Base-by-base conservation (phyloP, 2,329 filamentous ascomycete species). In the Camillea tinctor region DNA sequence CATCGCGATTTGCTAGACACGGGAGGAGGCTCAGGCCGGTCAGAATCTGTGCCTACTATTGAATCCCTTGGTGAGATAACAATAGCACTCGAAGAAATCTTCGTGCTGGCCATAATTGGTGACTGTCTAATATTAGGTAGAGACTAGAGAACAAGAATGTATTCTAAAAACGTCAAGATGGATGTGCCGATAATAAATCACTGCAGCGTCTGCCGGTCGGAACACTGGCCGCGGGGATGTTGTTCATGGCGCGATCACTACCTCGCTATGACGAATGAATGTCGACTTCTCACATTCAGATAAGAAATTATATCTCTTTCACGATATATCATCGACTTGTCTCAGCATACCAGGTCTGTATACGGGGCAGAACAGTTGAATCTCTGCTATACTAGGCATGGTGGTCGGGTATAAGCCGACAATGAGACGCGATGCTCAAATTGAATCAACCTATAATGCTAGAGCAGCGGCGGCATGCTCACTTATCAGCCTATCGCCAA, bases 181-280 rank as follows among this genome's bases (percentile, higher is more conserved):
- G 36, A 11, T 13, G 17, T 44, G 36, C 36, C 17, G 36, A 44
- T 15, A 44, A 44, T 44, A 44, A 44, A 44, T 44, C 36, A 17
- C 17, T 15, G n/a, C 26, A 11, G 6, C 26, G 8, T 30, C 26
- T 11, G 13, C 17, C n/a, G 26, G 6, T 30, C 26, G 17, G 5
- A n/a, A 44, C 2, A 6, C 17, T 9, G 11, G 36, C 17, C 36
- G 36, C 36, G 36, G 36, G 36, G 36, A 44, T 44, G 11, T n/a
- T 3, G 3, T 15, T 1, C 2, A 55, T 26, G 54, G 40, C 40
- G 30, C 21, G 36, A 55, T 55, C 23, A 6, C 3, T 20, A 24
- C 48, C 23, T 40, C 54, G 48, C 54, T n/a, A 55, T 55, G 54
- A 40, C 54, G 40, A 55, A 53, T 36, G 17, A 23, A 15, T 44